These are phyloP conservation scores for Nicotiana attenuata DNA, from an alignment of 257 asterid genomes.

Conservation along the genomic window DNA sequence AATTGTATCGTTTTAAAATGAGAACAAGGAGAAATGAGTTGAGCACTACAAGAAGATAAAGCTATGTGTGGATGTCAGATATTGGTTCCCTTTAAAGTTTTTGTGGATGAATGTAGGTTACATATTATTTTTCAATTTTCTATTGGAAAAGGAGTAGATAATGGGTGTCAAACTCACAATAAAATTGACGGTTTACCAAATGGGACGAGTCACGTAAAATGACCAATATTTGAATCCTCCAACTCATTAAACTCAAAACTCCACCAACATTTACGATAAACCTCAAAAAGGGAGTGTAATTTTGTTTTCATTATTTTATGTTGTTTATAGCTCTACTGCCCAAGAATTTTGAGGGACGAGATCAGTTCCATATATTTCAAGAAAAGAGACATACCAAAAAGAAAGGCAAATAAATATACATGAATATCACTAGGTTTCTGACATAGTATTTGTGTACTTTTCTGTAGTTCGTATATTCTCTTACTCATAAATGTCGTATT, in stretches of 20 bases:
- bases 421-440: too few relatives aligned
- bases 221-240: too few relatives aligned
- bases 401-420: too few relatives aligned
- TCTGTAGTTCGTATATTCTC: background rate
- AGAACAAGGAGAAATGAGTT: background rate
- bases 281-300: background rate
- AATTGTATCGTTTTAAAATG: background rate
- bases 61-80: background rate
- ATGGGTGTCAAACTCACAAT: too few relatives aligned
- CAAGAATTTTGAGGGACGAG: background rate
- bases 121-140: background rate
- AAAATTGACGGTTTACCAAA: too few relatives aligned
- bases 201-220: too few relatives aligned
- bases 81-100: background rate
- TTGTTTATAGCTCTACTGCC: background rate
- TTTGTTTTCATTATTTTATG: background rate
- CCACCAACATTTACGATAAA: background rate
- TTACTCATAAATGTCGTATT: too few relatives aligned
- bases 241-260: background rate
- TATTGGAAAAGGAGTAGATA: background rate
- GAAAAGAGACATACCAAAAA: background rate
- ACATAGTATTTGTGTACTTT: background rate
- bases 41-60: background rate
- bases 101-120: background rate
- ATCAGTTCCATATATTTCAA: background rate